Evolutionary conservation across 83 land plant genomes (phyloP).

Genomic region (Diphasiastrum complanatum): DNA sequence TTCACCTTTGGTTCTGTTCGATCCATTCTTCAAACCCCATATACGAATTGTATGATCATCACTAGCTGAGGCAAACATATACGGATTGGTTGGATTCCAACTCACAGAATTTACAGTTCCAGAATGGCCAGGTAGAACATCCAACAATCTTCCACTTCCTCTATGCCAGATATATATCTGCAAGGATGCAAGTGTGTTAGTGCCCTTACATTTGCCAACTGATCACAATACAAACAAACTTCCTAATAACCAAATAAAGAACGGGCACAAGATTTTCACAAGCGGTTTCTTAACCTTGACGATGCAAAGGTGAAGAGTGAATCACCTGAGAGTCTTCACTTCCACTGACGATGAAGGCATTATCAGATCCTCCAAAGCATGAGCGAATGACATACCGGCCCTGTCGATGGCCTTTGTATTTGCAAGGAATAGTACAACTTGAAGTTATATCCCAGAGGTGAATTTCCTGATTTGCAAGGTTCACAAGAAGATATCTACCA

Average conservation of each 20-base stretch:
- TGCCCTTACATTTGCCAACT: too few species aligned
- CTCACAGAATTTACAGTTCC: conserved; percentile 92
- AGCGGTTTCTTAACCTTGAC: too few species aligned
- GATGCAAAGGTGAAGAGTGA: conserved; percentile 1
- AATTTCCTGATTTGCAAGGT: conserved; percentile 72
- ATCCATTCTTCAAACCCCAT: conserved; percentile 85
- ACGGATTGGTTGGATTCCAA: conserved; percentile 92
- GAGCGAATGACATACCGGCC: conserved; percentile 76
- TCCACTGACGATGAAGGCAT: conserved; percentile 87
- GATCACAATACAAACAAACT: too few species aligned
- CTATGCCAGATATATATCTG: conserved; percentile 96
- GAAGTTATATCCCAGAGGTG: conserved; percentile 75
- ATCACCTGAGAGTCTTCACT: conserved; percentile 94
- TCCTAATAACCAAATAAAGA: too few species aligned
- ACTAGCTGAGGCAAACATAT: conserved; percentile 94
- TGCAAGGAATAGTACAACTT: conserved; percentile 39
- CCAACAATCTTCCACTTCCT: conserved; percentile 57
- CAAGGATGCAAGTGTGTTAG: background rate
- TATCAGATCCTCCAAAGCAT: conserved; percentile 81
- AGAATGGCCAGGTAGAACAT: conserved; percentile 74
- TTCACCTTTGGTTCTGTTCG: too few species aligned
- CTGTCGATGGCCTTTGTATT: conserved; percentile 74
- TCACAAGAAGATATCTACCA: conserved; percentile 64
- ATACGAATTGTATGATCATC: conserved; percentile 89
- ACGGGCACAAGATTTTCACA: too few species aligned